Evolutionary conservation across 2,329 filamentous ascomycete species (phyloP).

Genomic region (Madurella fahalii): DNA sequence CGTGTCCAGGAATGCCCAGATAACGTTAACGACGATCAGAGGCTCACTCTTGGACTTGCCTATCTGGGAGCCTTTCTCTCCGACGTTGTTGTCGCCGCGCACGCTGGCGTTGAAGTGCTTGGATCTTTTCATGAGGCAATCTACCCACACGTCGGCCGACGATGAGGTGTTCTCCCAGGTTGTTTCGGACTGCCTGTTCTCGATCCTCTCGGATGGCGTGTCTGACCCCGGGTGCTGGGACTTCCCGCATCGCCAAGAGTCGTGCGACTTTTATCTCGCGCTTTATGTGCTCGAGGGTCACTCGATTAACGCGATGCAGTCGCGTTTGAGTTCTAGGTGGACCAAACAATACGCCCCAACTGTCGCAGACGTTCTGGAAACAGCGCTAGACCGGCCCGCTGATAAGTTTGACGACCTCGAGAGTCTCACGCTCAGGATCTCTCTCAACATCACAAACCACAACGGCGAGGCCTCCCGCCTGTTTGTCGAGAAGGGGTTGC

Average conservation of each 20-base stretch:
- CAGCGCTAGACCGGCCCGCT: conserved; percentile 34
- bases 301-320: conserved; percentile 46
- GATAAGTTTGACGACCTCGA: conserved; percentile 39
- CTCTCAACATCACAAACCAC: conserved; percentile 84
- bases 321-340: conserved; percentile 41
- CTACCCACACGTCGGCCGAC: conserved; percentile 44
- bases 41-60: conserved; percentile 47
- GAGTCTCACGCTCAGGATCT: conserved; percentile 60
- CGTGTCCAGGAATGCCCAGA: conserved; percentile 61
- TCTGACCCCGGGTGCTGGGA: conserved; percentile 35
- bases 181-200: conserved; percentile 48
- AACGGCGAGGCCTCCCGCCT: conserved; percentile 63
- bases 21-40: conserved; percentile 53
- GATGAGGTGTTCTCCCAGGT: conserved; percentile 46
- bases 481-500: conserved; percentile 60
- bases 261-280: conserved; percentile 42
- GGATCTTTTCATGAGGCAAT: conserved; percentile 52
- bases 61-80: conserved; percentile 56
- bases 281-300: conserved; percentile 51
- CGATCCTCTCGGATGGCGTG: conserved; percentile 37
- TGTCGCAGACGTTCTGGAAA: conserved; percentile 46
- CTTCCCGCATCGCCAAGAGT: conserved; percentile 31
- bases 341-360: conserved; percentile 47
- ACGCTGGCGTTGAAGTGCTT: conserved; percentile 61
- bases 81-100: conserved; percentile 55